These are phyloP conservation scores for Microdochium trichocladiopsis DNA, from an alignment of 2,329 filamentous ascomycete genomes.

Conservation along the genomic window DNA sequence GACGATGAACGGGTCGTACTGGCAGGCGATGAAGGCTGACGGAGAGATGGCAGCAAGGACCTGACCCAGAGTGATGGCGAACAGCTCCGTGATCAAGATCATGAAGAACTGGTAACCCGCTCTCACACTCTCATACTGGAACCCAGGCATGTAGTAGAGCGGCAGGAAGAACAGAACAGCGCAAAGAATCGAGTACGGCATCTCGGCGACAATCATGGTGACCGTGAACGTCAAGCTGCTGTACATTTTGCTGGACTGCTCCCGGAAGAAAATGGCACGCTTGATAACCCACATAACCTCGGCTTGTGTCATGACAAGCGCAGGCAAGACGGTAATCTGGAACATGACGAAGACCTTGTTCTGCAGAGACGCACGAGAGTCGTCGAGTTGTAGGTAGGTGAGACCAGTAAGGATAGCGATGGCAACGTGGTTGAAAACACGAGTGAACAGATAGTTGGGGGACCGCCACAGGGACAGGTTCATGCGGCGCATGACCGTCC, in stretches of 20 bases:
- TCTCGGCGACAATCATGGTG: slow-evolving; percentile 73
- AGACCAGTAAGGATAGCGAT: slow-evolving; percentile 75
- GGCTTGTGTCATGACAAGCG: slow-evolving; percentile 76
- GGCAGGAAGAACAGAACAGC: slow-evolving; percentile 76
- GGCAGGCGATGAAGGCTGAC: slow-evolving; percentile 68
- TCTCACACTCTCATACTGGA: slow-evolving; percentile 53
- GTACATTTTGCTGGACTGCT: slow-evolving; percentile 83
- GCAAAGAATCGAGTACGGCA: slow-evolving; percentile 78
- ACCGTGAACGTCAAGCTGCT: slow-evolving; percentile 70
- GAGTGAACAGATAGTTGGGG: slow-evolving; percentile 83
- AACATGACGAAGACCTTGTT: slow-evolving; percentile 88
- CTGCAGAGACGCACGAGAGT: slow-evolving; percentile 71
- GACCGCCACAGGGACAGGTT: slow-evolving; percentile 79
- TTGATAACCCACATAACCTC: slow-evolving; percentile 79
- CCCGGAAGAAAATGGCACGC: slow-evolving; percentile 77
- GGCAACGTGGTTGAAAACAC: slow-evolving; percentile 76
- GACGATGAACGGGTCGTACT: slow-evolving; percentile 76
- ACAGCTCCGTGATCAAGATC: slow-evolving; percentile 74
- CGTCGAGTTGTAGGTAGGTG: slow-evolving; percentile 69
- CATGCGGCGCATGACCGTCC: slow-evolving; percentile 64
- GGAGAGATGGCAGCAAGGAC: slow-evolving; percentile 72
- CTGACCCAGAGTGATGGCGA: slow-evolving; percentile 75
- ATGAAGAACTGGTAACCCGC: slow-evolving; percentile 87
- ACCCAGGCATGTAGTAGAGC: slow-evolving; percentile 77
- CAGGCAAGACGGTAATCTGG: slow-evolving; percentile 78